Base-by-base conservation (phyloP, 116 monocot species). In the Iris pallida region DNA sequence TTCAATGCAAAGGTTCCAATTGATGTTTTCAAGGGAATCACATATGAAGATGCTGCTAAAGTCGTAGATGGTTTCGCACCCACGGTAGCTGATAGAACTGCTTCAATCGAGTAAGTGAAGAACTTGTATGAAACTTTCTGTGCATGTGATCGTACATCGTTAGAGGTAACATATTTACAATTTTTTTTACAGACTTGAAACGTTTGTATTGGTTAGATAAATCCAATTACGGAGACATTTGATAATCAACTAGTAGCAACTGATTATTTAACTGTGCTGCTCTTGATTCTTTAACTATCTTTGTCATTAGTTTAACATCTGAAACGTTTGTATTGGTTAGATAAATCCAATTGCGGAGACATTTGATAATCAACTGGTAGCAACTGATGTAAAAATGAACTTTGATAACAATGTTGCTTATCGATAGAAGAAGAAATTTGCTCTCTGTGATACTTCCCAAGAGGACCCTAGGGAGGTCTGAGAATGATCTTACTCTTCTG, bases 321-420 rank as follows among this genome's bases (percentile, higher is more conserved):
- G 10, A 43, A 18, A 45, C 47, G 60, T 78, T 43, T 68, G 20
- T 18, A 67, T 65, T 67, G 10, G 30, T 52, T 71, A 96, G 96
- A 89, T 96, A 71, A 96, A 96, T 75, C 96, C 96, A 57, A 73
- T 96, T 68, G 96, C 89, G 3, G 96, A 96, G 78, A 92, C 96
- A 65, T 79, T 92, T 69, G 87, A 92, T 74, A 92, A 81, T 16
- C 78, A 87, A 73, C 77, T 96, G 41, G 87, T 92, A 20, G 96
- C 92, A 45, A 89, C 96, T 68, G 96, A 96, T 87, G 96, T 92
- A 12, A 96, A 96, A 84, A 73, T 96, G 75, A 96, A 96, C 77
- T 96, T 96, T 81, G 96, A 96, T 83, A 92, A 96, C 46, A 96
- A 96, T 85, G 96, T 87, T 69, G 84, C 89, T 71, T 92, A 87